Evolutionary conservation across 2,329 filamentous ascomycete genomes (phyloP).

Genomic region (Pyricularia pennisetigena): DNA sequence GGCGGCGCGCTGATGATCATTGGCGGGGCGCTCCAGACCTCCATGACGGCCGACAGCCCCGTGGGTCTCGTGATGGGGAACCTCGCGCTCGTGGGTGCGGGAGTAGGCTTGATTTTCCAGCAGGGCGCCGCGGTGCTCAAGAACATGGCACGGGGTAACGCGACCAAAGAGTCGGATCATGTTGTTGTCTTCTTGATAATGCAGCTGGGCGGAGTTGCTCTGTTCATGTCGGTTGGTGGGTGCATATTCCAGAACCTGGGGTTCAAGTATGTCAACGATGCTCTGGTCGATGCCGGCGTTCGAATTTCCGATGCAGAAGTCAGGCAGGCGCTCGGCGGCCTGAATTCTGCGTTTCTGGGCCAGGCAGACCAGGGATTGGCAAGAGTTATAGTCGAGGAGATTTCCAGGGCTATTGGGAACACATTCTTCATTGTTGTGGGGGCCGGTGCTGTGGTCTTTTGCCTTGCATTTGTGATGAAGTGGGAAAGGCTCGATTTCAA

Average conservation of each 20-base stretch:
- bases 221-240: slow-evolving; percentile 17
- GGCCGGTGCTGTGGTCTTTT: slow-evolving; percentile 12
- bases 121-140: too few relatives aligned
- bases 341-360: not conserved
- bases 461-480: not conserved
- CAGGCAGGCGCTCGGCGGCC: not conserved
- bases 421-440: slow-evolving; percentile 18
- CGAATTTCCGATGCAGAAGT: not conserved
- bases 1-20: too few relatives aligned
- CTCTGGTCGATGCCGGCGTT: slow-evolving; percentile 10
- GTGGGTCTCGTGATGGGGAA: too few relatives aligned
- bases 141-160: not conserved
- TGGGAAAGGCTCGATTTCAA: not conserved
- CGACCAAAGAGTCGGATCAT: slow-evolving; percentile 14
- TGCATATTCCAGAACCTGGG: slow-evolving; percentile 22
- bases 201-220: slow-evolving; percentile 19
- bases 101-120: too few relatives aligned
- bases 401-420: slow-evolving; percentile 15
- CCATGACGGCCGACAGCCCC: too few relatives aligned
- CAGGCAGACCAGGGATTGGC: not conserved
- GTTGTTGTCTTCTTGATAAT: slow-evolving; percentile 22
- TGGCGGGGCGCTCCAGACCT: too few relatives aligned
- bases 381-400: slow-evolving; percentile 10
- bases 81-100: too few relatives aligned
- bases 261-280: slow-evolving; percentile 8